phyloP scores from a whole-genome alignment of 768 basidiomycete genomes.

The Punctularia strigosozonata region DNA sequence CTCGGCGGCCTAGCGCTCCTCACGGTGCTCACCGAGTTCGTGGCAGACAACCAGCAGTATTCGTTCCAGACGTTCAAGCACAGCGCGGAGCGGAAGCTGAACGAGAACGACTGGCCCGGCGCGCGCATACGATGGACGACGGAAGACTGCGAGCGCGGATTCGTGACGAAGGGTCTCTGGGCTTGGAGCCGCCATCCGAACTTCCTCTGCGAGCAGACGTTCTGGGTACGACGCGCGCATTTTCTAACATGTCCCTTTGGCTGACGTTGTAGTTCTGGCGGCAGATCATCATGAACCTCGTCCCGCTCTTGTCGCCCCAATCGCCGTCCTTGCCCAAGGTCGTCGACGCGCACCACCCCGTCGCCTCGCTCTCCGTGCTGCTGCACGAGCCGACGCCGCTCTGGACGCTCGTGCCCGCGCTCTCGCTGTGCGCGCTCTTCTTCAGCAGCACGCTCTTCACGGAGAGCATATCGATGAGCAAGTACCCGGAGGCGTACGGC shows the following conservation, averaged over 20 bases:
- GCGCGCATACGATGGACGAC: conserved; percentile 56
- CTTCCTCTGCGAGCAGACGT: conserved; percentile 79
- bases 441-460: conserved; percentile 68
- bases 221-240: conserved; percentile 49
- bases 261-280: conserved; percentile 1
- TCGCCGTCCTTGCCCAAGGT: too few species aligned
- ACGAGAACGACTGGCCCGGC: conserved; percentile 51
- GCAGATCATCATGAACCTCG: conserved; percentile 57
- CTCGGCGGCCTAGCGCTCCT: conserved; percentile 49
- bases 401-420: conserved; percentile 37
- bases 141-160: conserved; percentile 66
- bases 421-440: conserved; percentile 62
- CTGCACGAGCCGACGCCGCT: conserved; percentile 16
- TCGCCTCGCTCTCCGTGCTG: conserved; percentile 12
- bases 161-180: conserved; percentile 79
- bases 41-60: conserved; percentile 87
- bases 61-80: conserved; percentile 77
- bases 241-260: conserved; percentile 1
- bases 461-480: conserved; percentile 64
- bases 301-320: conserved; percentile 61
- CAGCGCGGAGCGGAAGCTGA: conserved; percentile 23
- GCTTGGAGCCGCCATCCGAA: conserved; percentile 86
- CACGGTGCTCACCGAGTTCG: conserved; percentile 61
- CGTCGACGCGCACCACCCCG: conserved; percentile 25
- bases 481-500: conserved; percentile 60